Evolutionary conservation across 2,329 filamentous ascomycete species (phyloP), one percentile per base, ranked within the genome.

Genomic region (Calonectria pteridis): DNA sequence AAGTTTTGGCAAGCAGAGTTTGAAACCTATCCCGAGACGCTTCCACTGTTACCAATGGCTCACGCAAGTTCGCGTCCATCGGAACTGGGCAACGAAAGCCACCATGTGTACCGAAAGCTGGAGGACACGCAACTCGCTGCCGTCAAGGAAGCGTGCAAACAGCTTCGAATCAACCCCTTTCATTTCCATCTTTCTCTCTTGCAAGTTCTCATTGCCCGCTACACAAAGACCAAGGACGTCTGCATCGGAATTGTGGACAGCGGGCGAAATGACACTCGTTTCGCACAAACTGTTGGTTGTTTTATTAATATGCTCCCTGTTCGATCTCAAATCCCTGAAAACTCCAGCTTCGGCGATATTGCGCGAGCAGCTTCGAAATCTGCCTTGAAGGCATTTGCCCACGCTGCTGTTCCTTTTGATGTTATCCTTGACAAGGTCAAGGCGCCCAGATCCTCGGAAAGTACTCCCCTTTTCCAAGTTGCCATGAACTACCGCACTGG

Each of bases 111-210:
- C 31, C 70, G 43, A 64, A 28, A 72, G 43, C 55, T 72, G 6
- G 51, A 31, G 6, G 18, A 28, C 13, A 29, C 10, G 6, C 70
- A 72, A 13, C 53, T 72, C 3, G 10, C 53, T n/a, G 29, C 64
- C 9, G 49, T 80, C 33, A 73, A 77, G 33, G 58, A 73, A 49
- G 69, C 73, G 16, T 75, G 77, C 63, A 73, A 75, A 20, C 66
- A 64, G 33, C 73, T 72, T 49, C 75, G 71, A 7, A 73, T 72
- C 37, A 82, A 79, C 0, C 77, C 80, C 0, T 89, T 89, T 78
- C 88, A 90, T 69, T 84, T 90, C 75, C 86, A 87, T 75, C 81
- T 90, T 9, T 82, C 87, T 0, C 80, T 82, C 0, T 83, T 88
- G 69, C 77, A 85, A 23, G 77, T 82, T 0, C 71, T 89, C 35